phyloP scores from a whole-genome alignment of 495 filamentous ascomycete species.

The Sporormia fimetaria region DNA sequence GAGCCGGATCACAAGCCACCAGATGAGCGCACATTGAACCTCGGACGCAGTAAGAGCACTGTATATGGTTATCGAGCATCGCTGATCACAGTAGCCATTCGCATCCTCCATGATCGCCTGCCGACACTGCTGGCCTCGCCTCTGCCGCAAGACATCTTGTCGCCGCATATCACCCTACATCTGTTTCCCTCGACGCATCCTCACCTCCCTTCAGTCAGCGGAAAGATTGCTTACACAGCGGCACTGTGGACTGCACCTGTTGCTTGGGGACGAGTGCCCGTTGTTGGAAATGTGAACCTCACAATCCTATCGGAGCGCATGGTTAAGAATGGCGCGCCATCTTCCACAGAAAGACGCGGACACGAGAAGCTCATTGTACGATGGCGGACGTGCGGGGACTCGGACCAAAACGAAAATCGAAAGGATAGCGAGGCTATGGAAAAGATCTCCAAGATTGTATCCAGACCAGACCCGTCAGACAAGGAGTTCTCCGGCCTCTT shows the following conservation, averaged over 20 bases:
- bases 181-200: slow-evolving; percentile 96
- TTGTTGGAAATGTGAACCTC: slow-evolving; percentile 78
- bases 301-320: slow-evolving; percentile 82
- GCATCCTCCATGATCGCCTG: slow-evolving; percentile 73
- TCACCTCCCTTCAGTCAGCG: slow-evolving; percentile 82
- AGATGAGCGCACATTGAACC: slow-evolving; percentile 72
- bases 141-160: slow-evolving; percentile 75
- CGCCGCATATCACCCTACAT: slow-evolving; percentile 79
- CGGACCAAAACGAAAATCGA: slow-evolving; percentile 31
- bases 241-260: slow-evolving; percentile 91
- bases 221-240: slow-evolving; percentile 79
- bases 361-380: slow-evolving; percentile 75
- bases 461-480: slow-evolving; percentile 31
- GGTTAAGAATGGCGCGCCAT: slow-evolving; percentile 44
- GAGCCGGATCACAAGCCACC: slow-evolving; percentile 38
- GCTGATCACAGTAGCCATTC: slow-evolving; percentile 49
- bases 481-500: slow-evolving; percentile 74
- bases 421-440: slow-evolving; percentile 38
- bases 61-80: slow-evolving; percentile 7
- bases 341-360: slow-evolving; percentile 32
- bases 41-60: slow-evolving; percentile 66
- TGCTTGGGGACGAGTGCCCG: slow-evolving; percentile 84
- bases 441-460: slow-evolving; percentile 41
- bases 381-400: slow-evolving; percentile 58
- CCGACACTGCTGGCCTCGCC: slow-evolving; percentile 75